Percentiles rank a stretch among this genome's conserved stretches.
phyloP scores from a whole-genome alignment of 306 rosid species.

The Glycine tomentella region DNA sequence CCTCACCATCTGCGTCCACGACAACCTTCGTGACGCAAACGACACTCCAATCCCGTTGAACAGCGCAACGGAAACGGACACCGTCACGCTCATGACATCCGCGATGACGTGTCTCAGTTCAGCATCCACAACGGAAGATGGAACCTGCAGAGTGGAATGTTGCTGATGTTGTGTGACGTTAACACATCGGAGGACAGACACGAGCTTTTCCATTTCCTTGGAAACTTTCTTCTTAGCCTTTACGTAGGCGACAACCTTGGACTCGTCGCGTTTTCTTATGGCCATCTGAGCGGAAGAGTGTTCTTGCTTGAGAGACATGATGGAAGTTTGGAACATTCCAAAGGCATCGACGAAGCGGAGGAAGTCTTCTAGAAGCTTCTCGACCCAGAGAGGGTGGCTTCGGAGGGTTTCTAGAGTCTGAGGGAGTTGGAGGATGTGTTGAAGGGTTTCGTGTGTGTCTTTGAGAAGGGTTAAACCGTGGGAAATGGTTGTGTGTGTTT shows the following conservation, averaged over 20 bases:
- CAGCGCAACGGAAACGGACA: constrained; percentile 62
- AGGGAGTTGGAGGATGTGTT: constrained; percentile 77
- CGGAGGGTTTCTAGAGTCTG: constrained; percentile 77
- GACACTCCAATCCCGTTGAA: constrained; percentile 65
- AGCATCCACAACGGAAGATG: constrained; percentile 46
- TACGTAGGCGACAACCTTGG: constrained; percentile 51
- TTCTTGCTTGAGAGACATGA: constrained; percentile 62
- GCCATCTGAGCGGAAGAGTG: constrained; percentile 80
- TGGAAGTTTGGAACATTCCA: constrained; percentile 76
- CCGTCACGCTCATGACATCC: constrained; percentile 65
- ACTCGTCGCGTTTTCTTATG: constrained; percentile 62
- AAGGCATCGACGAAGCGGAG: constrained; percentile 74
- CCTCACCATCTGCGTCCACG: constrained; percentile 53
- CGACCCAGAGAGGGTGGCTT: constrained; percentile 59
- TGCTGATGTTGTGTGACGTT: constrained; percentile 4
- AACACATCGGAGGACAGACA: constrained; percentile 51
- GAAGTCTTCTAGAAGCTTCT: constrained; percentile 75
- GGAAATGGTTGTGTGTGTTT: constrained; percentile 57
- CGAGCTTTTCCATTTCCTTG: constrained; percentile 64
- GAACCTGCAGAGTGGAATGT: background rate
- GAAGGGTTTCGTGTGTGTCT: constrained; percentile 65
- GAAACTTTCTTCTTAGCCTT: constrained; percentile 60
- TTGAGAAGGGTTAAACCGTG: constrained; percentile 65
- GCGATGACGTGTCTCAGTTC: constrained; percentile 59
- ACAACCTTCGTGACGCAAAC: constrained; percentile 49